Conservation (phyloP, 2,329 filamentous ascomycete species). For the Chrysoporthe deuterocubensis region DNA sequence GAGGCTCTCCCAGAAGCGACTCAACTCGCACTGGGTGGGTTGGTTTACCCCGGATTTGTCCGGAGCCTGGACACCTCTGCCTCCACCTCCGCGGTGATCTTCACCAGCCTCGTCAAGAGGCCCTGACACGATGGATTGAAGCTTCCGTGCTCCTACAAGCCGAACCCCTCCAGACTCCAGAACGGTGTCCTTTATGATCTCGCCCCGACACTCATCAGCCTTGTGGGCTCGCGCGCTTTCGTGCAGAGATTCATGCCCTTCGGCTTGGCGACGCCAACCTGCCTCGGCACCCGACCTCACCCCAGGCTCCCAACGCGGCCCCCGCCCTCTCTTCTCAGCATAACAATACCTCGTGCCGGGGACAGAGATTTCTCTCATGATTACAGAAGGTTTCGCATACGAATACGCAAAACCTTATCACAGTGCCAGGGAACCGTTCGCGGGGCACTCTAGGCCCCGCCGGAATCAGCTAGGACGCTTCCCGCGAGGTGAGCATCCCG, state of each 20-base stretch:
- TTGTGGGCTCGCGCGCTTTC: not conserved
- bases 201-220: not conserved
- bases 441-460: not conserved
- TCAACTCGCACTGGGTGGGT: not conserved
- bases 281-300: not conserved
- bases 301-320: not conserved
- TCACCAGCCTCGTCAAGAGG: constrained; percentile 1
- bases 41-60: constrained; percentile 3
- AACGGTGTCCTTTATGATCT: not conserved
- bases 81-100: not conserved
- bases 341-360: not conserved
- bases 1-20: not conserved
- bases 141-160: not conserved
- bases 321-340: too few species aligned
- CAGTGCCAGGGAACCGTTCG: not conserved
- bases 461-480: not conserved
- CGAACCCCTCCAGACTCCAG: not conserved
- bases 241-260: not conserved
- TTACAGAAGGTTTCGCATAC: not conserved
- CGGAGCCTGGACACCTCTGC: not conserved
- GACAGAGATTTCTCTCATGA: not conserved
- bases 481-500: constrained; percentile 5
- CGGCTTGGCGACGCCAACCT: not conserved
- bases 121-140: not conserved
- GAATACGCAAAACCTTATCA: not conserved